Percentiles rank a stretch among this genome's conserved stretches.
Conservation (phyloP, 495 filamentous ascomycete species). For the Talaromyces liani region DNA sequence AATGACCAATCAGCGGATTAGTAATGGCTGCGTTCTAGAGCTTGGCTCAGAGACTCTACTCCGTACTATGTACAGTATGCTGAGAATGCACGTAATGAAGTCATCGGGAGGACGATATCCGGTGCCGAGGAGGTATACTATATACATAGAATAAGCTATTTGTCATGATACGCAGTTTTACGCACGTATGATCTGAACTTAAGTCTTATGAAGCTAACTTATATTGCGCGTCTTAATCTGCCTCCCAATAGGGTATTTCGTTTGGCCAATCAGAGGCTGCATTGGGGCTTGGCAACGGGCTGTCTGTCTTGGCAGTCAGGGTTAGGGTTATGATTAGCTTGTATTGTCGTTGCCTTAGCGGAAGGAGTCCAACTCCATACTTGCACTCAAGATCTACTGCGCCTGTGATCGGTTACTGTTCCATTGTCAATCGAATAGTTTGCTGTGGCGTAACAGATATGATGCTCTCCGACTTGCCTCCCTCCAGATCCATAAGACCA, state of each 20-base stretch:
- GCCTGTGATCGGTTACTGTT: no score
- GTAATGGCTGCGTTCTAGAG: neutral
- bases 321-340: neutral
- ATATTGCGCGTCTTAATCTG: no score
- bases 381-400: no score
- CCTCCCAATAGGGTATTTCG: neutral
- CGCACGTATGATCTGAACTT: neutral
- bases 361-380: no score
- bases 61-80: no score
- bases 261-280: neutral
- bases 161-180: neutral
- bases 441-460: no score
- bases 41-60: no score
- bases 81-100: neutral
- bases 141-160: neutral
- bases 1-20: neutral
- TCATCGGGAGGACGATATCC: neutral
- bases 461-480: no score
- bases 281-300: neutral
- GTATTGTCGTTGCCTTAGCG: no score
- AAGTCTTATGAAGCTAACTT: no score
- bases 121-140: neutral
- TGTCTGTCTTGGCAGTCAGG: neutral
- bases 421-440: no score
- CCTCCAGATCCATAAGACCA: no score